Percentiles rank a stretch among this genome's conserved stretches.
phyloP scores from a whole-genome alignment of 129 eudicot species.

The Dittrichia graveolens region DNA sequence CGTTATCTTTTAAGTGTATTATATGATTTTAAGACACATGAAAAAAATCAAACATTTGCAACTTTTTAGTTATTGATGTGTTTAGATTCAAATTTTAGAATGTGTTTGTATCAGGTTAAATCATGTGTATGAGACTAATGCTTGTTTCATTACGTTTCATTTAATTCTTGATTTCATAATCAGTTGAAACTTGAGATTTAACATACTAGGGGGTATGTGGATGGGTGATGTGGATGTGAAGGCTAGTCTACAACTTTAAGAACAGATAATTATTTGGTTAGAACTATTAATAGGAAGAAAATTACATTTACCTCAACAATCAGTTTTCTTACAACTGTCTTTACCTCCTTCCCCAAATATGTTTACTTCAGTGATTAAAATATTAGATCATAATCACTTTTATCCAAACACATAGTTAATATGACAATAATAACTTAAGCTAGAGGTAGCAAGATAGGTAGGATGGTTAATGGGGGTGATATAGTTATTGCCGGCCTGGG shows the following conservation, averaged over 20 bases:
- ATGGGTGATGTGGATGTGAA: no score
- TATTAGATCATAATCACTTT: not conserved
- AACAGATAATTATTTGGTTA: no score
- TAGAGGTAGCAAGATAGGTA: slow-evolving; percentile 13
- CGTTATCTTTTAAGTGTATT: not conserved
- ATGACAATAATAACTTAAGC: not conserved
- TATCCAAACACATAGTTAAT: not conserved
- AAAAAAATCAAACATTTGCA: no score
- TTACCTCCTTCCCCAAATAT: not conserved
- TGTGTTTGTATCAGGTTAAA: not conserved
- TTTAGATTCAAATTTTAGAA: slow-evolving; percentile 1
- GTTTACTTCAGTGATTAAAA: not conserved
- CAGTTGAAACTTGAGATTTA: slow-evolving; percentile 10
- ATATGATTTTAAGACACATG: no score
- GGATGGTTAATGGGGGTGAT: no score
- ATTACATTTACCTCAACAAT: not conserved
- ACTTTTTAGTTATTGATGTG: no score
- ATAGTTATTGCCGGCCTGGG: no score
- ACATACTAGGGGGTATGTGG: no score
- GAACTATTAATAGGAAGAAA: no score
- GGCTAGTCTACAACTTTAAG: no score
- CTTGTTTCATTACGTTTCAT: not conserved
- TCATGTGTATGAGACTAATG: not conserved
- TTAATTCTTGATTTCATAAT: no score
- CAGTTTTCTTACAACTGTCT: not conserved